Evolutionary conservation across 495 filamentous ascomycete genomes (phyloP).

Genomic region (Pseudomonodictys pantanalensis): DNA sequence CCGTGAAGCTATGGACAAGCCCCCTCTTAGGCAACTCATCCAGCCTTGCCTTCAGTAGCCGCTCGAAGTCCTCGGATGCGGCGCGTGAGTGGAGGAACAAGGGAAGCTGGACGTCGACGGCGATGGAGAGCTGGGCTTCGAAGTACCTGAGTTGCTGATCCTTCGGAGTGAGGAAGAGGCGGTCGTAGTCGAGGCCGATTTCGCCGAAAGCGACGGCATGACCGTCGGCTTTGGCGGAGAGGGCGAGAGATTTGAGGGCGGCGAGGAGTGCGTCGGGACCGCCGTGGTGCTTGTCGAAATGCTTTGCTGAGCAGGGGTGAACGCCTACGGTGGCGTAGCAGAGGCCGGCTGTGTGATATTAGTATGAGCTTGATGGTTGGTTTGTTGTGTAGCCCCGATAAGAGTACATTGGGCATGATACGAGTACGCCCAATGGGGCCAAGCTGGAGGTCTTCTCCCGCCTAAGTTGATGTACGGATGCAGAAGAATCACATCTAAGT

Average conservation of each 20-base stretch:
- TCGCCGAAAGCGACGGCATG: constrained; percentile 83
- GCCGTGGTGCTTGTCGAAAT: constrained; percentile 61
- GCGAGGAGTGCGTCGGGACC: constrained; percentile 51
- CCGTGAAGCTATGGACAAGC: constrained; percentile 89
- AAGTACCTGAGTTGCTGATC: constrained; percentile 84
- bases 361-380: not conserved
- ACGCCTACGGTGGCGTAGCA: constrained; percentile 90
- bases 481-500: too few relatives aligned
- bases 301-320: constrained; percentile 77
- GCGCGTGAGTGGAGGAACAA: constrained; percentile 89
- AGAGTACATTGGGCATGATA: not conserved
- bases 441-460: too few relatives aligned
- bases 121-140: constrained; percentile 71
- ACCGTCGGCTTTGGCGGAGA: constrained; percentile 46
- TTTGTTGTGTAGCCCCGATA: not conserved
- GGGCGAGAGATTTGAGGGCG: constrained; percentile 57
- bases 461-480: too few relatives aligned
- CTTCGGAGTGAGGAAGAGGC: constrained; percentile 71
- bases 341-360: constrained; percentile 57
- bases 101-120: constrained; percentile 72
- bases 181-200: constrained; percentile 94
- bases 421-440: too few relatives aligned
- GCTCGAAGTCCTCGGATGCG: constrained; percentile 76
- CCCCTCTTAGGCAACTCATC: constrained; percentile 64
- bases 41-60: constrained; percentile 53